phyloP scores from a whole-genome alignment of 1,284 basidiomycete genomes.

The Sphaerobolus stellatus region DNA sequence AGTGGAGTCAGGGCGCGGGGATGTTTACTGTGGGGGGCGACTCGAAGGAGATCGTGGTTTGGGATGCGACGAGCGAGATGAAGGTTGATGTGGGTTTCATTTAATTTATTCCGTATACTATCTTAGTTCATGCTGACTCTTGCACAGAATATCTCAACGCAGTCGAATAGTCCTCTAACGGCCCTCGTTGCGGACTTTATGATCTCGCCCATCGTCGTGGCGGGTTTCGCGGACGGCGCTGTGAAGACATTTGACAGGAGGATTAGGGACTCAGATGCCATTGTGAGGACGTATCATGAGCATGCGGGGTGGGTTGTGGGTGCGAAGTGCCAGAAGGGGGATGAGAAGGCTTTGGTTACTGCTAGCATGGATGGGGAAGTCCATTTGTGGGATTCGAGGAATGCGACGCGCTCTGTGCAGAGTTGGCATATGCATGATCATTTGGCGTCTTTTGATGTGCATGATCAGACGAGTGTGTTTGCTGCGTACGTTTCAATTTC shows the following conservation, averaged over 20 bases:
- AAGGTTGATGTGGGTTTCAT: conserved; percentile 65
- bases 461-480: conserved; percentile 83
- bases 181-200: conserved; percentile 80
- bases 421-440: conserved; percentile 73
- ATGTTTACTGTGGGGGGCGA: conserved; percentile 89
- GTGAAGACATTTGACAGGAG: conserved; percentile 93
- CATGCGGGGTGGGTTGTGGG: conserved; percentile 93
- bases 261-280: conserved; percentile 79
- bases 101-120: conserved; percentile 47
- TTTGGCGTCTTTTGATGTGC: conserved; percentile 84
- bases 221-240: conserved; percentile 91
- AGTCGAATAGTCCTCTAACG: conserved; percentile 88
- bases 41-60: conserved; percentile 84
- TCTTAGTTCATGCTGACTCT: conserved; percentile 25
- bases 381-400: conserved; percentile 89
- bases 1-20: conserved; percentile 93
- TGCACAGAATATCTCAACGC: conserved; percentile 79
- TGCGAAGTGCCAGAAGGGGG: conserved; percentile 80
- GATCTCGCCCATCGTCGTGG: conserved; percentile 79
- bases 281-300: conserved; percentile 79
- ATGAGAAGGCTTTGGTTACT: conserved; percentile 79
- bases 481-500: conserved; percentile 57
- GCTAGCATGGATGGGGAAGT: conserved; percentile 92
- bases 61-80: conserved; percentile 94
- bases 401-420: conserved; percentile 58